phyloP scores from a whole-genome alignment of 129 eudicot genomes.

The Apium graveolens region DNA sequence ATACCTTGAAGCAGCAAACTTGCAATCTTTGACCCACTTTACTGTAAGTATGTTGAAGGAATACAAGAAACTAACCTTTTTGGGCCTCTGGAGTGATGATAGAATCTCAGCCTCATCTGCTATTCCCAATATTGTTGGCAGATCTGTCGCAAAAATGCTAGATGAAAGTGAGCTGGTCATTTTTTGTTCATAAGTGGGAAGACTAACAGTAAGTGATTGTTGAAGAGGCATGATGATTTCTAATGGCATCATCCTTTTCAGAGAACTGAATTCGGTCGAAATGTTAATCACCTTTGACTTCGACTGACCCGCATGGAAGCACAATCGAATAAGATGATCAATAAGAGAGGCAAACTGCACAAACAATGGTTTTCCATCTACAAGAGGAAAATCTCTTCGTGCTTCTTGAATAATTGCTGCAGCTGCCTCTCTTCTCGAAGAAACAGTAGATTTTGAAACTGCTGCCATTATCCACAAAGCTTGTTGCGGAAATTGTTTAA shows the following conservation, averaged over 20 bases:
- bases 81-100: slow-evolving; percentile 94
- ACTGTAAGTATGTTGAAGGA: background rate
- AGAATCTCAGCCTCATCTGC: slow-evolving; percentile 98
- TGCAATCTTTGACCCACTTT: background rate
- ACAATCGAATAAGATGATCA: slow-evolving; percentile 82
- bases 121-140: slow-evolving; percentile 86
- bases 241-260: slow-evolving; percentile 96
- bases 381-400: slow-evolving; percentile 53
- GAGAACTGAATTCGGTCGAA: slow-evolving; percentile 82
- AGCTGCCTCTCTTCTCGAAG: slow-evolving; percentile 88
- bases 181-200: slow-evolving; percentile 62
- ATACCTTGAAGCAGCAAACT: slow-evolving; percentile 1
- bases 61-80: slow-evolving; percentile 48
- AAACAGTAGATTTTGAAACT: slow-evolving; percentile 90
- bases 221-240: slow-evolving; percentile 91
- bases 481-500: slow-evolving; percentile 84
- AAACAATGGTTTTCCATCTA: slow-evolving; percentile 54
- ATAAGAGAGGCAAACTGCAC: slow-evolving; percentile 76
- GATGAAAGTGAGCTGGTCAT: slow-evolving; percentile 26
- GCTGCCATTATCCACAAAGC: slow-evolving; percentile 99
- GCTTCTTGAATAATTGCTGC: slow-evolving; percentile 91
- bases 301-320: slow-evolving; percentile 92
- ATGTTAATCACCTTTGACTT: slow-evolving; percentile 69
- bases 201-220: slow-evolving; percentile 70
- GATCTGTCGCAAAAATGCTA: slow-evolving; percentile 62